Evolutionary conservation across 371 early-diverging fungal genomes (phyloP).

Genomic region (Mortierella sp.): DNA sequence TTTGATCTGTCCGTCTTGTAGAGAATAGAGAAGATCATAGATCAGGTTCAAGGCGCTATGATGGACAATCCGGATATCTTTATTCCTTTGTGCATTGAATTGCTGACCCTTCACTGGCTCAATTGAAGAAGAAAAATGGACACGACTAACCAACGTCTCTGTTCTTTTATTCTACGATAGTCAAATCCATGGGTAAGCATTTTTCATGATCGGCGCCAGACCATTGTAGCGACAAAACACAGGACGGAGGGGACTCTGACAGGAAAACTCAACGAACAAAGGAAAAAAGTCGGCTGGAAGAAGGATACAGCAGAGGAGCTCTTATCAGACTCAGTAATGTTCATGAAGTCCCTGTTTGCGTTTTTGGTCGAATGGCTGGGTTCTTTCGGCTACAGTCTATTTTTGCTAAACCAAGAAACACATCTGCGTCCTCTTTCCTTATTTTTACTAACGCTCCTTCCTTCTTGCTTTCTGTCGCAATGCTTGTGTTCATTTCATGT

Average conservation of each 20-base stretch:
- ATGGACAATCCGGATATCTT: neutral
- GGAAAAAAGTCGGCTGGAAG: neutral
- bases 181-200: conserved; percentile 58
- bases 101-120: neutral
- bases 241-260: neutral
- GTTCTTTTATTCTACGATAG: conserved; percentile 12
- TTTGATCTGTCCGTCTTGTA: conserved; percentile 7
- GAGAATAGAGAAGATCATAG: conserved; percentile 5
- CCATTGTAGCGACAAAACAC: neutral
- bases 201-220: neutral
- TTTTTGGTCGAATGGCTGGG: conserved; percentile 2
- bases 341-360: conserved; percentile 20
- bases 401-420: neutral
- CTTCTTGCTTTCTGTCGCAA: neutral
- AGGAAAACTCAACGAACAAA: neutral
- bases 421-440: neutral
- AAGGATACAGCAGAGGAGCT: conserved; percentile 16
- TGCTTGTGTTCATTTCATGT: neutral
- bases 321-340: conserved; percentile 53
- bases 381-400: neutral
- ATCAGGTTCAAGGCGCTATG: neutral
- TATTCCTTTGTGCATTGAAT: neutral
- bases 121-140: neutral
- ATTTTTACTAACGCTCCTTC: conserved; percentile 36
- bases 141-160: neutral